phyloP scores from a whole-genome alignment of 805 yeast species.

The Ogataea allantospora region DNA sequence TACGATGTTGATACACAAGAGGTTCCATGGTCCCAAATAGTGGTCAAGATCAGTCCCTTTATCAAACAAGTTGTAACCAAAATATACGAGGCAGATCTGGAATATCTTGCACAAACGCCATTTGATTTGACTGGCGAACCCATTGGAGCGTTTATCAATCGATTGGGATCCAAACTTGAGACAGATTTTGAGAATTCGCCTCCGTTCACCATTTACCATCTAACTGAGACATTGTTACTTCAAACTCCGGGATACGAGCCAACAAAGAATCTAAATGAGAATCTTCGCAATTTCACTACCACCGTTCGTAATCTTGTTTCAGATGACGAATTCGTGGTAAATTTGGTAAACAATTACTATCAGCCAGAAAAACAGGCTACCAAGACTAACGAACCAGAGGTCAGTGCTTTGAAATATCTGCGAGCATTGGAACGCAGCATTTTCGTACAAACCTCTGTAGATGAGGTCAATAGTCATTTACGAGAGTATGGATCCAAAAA shows the following conservation, averaged over 20 bases:
- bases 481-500: slow-evolving; percentile 19
- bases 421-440: slow-evolving; percentile 25
- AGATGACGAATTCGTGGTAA: slow-evolving; percentile 16
- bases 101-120: slow-evolving; percentile 15
- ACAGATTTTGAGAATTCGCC: slow-evolving; percentile 26
- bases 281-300: slow-evolving; percentile 11
- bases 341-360: slow-evolving; percentile 16
- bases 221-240: slow-evolving; percentile 18
- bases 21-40: slow-evolving; percentile 16
- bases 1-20: slow-evolving; percentile 18
- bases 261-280: background rate
- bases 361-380: slow-evolving; percentile 7
- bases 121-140: slow-evolving; percentile 13
- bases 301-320: slow-evolving; percentile 19
- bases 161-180: slow-evolving; percentile 13
- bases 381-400: slow-evolving; percentile 8
- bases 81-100: slow-evolving; percentile 20
- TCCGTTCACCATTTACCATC: slow-evolving; percentile 30
- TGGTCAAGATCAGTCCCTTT: slow-evolving; percentile 12
- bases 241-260: slow-evolving; percentile 16
- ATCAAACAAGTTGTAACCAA: slow-evolving; percentile 11
- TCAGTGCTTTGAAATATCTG: slow-evolving; percentile 26
- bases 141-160: slow-evolving; percentile 14
- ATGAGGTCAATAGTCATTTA: slow-evolving; percentile 22
- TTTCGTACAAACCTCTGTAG: slow-evolving; percentile 25